A percentile compares a stretch with the other conserved stretches of the same genome.
phyloP scores from a whole-genome alignment of 1,139 yeast genomes.

The Yamadazyma spencermartinsiae region DNA sequence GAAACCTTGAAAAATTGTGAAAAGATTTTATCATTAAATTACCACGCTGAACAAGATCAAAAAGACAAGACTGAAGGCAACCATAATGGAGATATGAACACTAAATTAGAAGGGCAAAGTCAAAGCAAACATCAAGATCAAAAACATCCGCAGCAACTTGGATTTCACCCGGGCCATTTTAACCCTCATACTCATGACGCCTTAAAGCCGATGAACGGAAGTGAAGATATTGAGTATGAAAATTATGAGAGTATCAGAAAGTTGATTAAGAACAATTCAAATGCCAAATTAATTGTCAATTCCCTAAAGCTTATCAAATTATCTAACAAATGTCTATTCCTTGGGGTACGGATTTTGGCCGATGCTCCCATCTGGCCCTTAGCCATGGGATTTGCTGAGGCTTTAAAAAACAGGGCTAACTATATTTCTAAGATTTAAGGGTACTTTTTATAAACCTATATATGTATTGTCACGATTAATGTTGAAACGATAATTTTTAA shows the following conservation, averaged over 20 bases:
- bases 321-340: conserved; percentile 56
- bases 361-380: conserved; percentile 87
- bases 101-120: neutral
- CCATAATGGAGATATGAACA: neutral
- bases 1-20: conserved; percentile 57
- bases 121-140: conserved; percentile 6
- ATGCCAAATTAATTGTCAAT: conserved; percentile 18
- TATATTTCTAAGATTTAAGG: conserved; percentile 18
- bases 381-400: conserved; percentile 74
- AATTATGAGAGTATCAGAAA: conserved; percentile 35
- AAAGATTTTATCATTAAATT: conserved; percentile 20
- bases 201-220: conserved; percentile 3
- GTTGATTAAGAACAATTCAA: conserved; percentile 20
- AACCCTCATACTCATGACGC: neutral
- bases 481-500: conserved; percentile 2
- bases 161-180: neutral
- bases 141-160: conserved; percentile 2
- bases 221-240: conserved; percentile 14
- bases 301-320: conserved; percentile 26
- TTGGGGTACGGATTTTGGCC: conserved; percentile 72
- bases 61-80: neutral
- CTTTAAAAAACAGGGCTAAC: conserved; percentile 66
- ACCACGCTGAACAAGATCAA: conserved; percentile 4
- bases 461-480: neutral
- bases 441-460: neutral